A percentile compares a stretch with the other conserved stretches of the same genome.
Conservation (phyloP, 1,139 yeast genomes). For the Diutina rugosa region DNA sequence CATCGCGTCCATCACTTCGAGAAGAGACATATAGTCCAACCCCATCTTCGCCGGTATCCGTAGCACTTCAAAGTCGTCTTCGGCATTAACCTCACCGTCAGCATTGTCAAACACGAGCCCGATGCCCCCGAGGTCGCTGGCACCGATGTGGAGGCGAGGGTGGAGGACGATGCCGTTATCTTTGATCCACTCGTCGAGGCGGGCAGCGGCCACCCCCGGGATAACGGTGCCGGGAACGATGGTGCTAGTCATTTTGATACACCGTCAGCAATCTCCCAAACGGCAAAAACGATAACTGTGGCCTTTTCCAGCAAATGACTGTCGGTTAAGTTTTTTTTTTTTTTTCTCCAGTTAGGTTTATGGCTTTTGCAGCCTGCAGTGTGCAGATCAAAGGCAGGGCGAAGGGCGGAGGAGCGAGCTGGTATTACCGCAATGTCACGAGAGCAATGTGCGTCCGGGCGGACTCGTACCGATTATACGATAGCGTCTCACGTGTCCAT, state of each 20-base stretch:
- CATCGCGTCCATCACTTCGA: constrained; percentile 14
- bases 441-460: background rate
- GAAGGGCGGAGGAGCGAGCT: background rate
- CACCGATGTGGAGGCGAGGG: constrained; percentile 10
- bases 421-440: background rate
- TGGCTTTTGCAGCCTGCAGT: background rate
- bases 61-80: constrained; percentile 13
- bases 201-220: background rate
- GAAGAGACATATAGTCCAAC: constrained; percentile 17
- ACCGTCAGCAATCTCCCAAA: background rate
- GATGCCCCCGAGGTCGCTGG: constrained; percentile 20
- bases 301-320: background rate
- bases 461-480: background rate
- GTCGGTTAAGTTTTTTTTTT: background rate
- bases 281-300: too few species aligned
- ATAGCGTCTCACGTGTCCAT: background rate
- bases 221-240: background rate
- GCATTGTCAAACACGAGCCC: constrained; percentile 15
- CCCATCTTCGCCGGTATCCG: constrained; percentile 20
- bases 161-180: constrained; percentile 7
- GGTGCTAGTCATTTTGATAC: background rate
- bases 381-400: background rate
- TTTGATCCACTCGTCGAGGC: background rate
- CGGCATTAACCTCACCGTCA: constrained; percentile 4
- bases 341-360: background rate